Conservation (phyloP, 192 early-diverging fungal genomes). For the Coemansia interrupta region DNA sequence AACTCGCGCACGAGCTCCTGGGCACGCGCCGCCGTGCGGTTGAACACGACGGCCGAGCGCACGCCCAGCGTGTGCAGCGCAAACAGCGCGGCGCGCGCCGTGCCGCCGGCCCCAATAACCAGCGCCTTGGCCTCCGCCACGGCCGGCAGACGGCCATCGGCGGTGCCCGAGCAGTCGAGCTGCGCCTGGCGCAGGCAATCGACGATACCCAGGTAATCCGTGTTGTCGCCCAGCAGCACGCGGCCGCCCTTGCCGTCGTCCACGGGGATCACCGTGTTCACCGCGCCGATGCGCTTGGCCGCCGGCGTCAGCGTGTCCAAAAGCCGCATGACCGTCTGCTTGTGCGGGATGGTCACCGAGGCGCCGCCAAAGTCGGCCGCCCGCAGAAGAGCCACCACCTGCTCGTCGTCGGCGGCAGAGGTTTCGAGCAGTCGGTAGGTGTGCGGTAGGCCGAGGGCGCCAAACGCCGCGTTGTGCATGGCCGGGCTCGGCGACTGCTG, state of each 20-base stretch:
- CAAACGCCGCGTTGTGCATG: conserved; percentile 91
- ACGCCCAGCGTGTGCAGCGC: conserved; percentile 72
- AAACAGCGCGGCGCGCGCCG: conserved; percentile 84
- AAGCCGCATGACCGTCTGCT: conserved; percentile 78
- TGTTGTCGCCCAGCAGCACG: conserved; percentile 83
- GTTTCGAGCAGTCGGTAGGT: conserved; percentile 74
- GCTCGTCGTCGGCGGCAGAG: conserved; percentile 51
- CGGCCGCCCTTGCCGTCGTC: conserved; percentile 18
- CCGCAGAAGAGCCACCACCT: conserved; percentile 53
- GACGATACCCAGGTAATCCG: conserved; percentile 90
- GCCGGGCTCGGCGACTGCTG: conserved; percentile 83
- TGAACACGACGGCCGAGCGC: conserved; percentile 72
- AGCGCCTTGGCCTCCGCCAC: conserved; percentile 56
- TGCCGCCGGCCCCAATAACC: conserved; percentile 93
- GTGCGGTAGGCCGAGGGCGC: conserved; percentile 79
- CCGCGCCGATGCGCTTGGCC: conserved; percentile 86
- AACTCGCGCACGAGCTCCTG: conserved; percentile 62
- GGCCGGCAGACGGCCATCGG: not conserved
- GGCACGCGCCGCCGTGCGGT: conserved; percentile 79
- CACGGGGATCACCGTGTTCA: conserved; percentile 76
- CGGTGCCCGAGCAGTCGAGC: not conserved
- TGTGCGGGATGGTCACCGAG: conserved; percentile 94
- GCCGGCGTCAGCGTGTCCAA: conserved; percentile 69
- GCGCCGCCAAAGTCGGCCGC: conserved; percentile 80
- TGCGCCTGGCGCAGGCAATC: conserved; percentile 56